Evolutionary conservation across 176 grass and related monocot species (phyloP).

Genomic region (Oryza longistaminata): DNA sequence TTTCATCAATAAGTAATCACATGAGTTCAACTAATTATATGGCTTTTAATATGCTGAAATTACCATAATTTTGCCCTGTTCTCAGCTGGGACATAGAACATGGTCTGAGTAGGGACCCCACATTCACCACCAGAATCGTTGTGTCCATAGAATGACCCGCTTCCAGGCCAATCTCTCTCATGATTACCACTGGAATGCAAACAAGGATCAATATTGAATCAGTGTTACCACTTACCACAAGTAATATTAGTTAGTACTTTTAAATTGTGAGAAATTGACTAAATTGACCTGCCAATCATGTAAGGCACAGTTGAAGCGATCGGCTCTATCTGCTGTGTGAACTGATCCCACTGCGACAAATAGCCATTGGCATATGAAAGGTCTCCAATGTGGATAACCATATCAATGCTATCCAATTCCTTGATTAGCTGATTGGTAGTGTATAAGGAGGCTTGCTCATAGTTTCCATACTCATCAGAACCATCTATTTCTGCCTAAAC

Average conservation of each 20-base stretch:
- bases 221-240: neutral
- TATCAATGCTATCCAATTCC: conserved; percentile 74
- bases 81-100: conserved; percentile 93
- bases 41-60: neutral
- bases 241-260: neutral
- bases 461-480: conserved; percentile 78
- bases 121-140: conserved; percentile 81
- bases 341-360: conserved; percentile 91
- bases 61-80: conserved; percentile 90
- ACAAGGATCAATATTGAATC: neutral
- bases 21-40: neutral
- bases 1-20: neutral
- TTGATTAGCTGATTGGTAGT: conserved; percentile 71
- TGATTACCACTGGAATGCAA: conserved; percentile 64
- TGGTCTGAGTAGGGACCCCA: conserved; percentile 77
- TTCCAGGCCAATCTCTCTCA: conserved; percentile 88
- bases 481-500: conserved; percentile 75
- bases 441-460: conserved; percentile 74
- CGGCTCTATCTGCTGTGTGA: conserved; percentile 74
- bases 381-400: conserved; percentile 85
- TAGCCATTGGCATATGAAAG: conserved; percentile 80
- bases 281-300: conserved; percentile 55
- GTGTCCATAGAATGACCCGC: conserved; percentile 76
- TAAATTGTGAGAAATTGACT: neutral
- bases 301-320: conserved; percentile 78